These are phyloP conservation scores for Aureobasidium sp. DNA, from an alignment of 2,329 filamentous ascomycete genomes.

Conservation along the genomic window DNA sequence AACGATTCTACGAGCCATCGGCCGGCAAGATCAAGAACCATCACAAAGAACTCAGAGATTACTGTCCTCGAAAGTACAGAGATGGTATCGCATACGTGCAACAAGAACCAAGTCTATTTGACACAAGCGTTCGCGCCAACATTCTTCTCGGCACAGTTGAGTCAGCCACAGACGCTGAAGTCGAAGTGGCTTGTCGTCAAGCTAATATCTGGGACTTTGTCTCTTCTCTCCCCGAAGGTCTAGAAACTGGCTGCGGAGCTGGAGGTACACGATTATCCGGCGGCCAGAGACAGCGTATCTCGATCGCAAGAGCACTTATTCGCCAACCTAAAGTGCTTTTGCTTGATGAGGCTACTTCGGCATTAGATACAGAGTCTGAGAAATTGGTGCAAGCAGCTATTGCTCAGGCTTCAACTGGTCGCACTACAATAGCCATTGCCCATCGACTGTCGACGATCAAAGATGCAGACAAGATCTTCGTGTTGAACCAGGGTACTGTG, in stretches of 20 bases:
- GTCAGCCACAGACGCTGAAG: constrained; percentile 23
- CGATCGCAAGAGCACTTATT: constrained; percentile 38
- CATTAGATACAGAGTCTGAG: constrained; percentile 37
- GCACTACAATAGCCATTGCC: constrained; percentile 39
- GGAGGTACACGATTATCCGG: constrained; percentile 37
- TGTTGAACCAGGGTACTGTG: constrained; percentile 42
- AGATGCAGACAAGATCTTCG: constrained; percentile 37
- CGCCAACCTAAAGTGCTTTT: constrained; percentile 35
- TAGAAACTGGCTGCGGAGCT: constrained; percentile 47
- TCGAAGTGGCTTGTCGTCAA: constrained; percentile 32
- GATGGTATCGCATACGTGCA: constrained; percentile 36
- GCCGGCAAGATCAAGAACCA: constrained; percentile 33
- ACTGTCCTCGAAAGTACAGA: constrained; percentile 28
- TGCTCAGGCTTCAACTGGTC: constrained; percentile 28
- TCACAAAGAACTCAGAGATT: constrained; percentile 33
- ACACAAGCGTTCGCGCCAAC: constrained; percentile 38
- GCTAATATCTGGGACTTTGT: constrained; percentile 43
- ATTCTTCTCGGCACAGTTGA: constrained; percentile 31
- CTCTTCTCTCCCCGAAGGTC: constrained; percentile 47
- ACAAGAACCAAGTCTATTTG: constrained; percentile 40
- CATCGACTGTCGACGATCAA: constrained; percentile 37
- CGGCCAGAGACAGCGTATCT: constrained; percentile 36
- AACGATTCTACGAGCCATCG: constrained; percentile 38
- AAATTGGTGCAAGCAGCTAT: constrained; percentile 33
- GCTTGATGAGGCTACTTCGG: constrained; percentile 38